Evolutionary conservation across 129 eudicot species (phyloP).

Genomic region (Chrysanthemum makinoi): DNA sequence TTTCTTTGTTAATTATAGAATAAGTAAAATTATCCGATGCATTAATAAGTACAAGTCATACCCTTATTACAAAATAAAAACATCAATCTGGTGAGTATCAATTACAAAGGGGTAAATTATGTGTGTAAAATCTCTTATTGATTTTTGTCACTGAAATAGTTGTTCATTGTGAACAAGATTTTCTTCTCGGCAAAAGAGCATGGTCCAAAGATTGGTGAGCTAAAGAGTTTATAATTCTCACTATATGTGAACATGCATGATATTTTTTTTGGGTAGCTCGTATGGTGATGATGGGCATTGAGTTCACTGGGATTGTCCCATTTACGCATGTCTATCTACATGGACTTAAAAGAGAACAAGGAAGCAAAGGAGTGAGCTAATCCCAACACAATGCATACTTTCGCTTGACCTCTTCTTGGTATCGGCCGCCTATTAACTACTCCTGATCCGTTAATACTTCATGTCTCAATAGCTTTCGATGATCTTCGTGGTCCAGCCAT

Average conservation of each 20-base stretch:
- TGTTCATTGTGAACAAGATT: neutral
- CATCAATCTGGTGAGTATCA: too few species aligned
- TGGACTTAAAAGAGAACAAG: constrained; percentile 51
- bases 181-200: too few species aligned
- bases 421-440: constrained; percentile 36
- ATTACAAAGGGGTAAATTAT: too few species aligned
- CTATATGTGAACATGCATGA: constrained; percentile 72
- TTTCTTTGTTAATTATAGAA: too few species aligned
- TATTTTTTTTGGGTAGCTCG: constrained; percentile 98
- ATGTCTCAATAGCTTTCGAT: constrained; percentile 17
- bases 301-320: constrained; percentile 88
- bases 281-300: constrained; percentile 99
- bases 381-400: constrained; percentile 38
- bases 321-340: constrained; percentile 83
- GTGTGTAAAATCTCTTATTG: too few species aligned
- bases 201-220: neutral
- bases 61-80: too few species aligned
- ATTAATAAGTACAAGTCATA: too few species aligned
- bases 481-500: constrained; percentile 37
- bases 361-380: constrained; percentile 46
- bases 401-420: constrained; percentile 59
- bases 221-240: neutral
- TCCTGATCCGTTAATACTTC: too few species aligned
- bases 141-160: too few species aligned
- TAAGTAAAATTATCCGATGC: too few species aligned